Conservation (phyloP, 1,284 basidiomycete genomes). For the Ceratobasidium sp. region DNA sequence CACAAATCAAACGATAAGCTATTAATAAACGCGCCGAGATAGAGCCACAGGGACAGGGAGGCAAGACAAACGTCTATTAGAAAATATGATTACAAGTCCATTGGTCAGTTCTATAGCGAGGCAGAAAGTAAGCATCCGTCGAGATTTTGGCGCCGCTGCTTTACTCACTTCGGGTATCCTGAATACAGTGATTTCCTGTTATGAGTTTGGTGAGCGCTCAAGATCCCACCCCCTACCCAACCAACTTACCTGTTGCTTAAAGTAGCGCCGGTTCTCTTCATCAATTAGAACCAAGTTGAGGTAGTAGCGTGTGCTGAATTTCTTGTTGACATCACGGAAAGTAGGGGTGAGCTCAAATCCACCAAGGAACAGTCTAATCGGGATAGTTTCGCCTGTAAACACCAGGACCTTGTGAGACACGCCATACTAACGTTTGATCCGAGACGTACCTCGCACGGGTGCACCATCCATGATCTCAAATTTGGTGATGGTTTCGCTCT, state of each 20-base stretch:
- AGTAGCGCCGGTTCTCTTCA: slow-evolving; percentile 95
- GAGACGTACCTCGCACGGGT: slow-evolving; percentile 78
- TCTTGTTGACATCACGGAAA: slow-evolving; percentile 99
- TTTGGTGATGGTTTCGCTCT: slow-evolving; percentile 98
- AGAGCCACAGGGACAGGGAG: too few species aligned
- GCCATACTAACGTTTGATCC: not conserved
- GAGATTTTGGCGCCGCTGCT: not conserved
- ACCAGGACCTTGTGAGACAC: slow-evolving; percentile 13
- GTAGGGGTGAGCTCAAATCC: slow-evolving; percentile 99
- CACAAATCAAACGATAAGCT: not conserved
- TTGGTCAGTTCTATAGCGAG: not conserved
- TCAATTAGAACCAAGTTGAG: slow-evolving; percentile 96
- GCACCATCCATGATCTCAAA: slow-evolving; percentile 99
- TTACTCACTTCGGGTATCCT: slow-evolving; percentile 51
- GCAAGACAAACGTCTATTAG: not conserved
- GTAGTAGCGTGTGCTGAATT: slow-evolving; percentile 96
- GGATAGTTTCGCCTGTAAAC: slow-evolving; percentile 88
- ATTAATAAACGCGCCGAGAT: not conserved
- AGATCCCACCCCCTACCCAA: not conserved
- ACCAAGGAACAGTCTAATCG: slow-evolving; percentile 95
- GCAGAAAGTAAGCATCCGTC: not conserved
- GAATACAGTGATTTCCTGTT: slow-evolving; percentile 51
- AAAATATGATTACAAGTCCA: not conserved
- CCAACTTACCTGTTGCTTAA: slow-evolving; percentile 79
- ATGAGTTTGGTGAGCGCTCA: slow-evolving; percentile 17